Base-by-base conservation (phyloP, 148 eudicot genomes). In the Fagopyrum homotropicum region DNA sequence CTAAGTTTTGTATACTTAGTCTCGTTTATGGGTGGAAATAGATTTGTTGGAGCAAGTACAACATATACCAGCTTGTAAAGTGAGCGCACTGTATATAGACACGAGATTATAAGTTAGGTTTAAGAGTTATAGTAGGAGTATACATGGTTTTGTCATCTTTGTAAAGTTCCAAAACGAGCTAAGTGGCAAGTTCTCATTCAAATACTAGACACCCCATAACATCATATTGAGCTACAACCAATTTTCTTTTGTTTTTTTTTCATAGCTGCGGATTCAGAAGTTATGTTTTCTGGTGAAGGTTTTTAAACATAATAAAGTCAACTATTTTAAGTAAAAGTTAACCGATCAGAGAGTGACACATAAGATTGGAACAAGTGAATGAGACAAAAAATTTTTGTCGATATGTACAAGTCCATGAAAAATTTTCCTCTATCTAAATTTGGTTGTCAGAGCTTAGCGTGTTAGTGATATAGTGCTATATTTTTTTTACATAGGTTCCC, bases 121-220 rank as follows among this genome's bases (percentile, higher is more conserved):
- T 35, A 22, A 60, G 66, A 60, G 66, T 60, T 60, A 63, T 59
- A 59, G 64, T 59, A 59, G 64, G 69, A 30, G 40, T 63, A 66
- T 66, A 66, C 71, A 66, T 66, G 71, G 45, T 66, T 66, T 66
- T 66, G 71, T 43, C 19, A 17, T 66, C 71, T 66, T 35, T 66
- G 71, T 66, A 66, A 66, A 66, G 71, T 35, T 66, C 71, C 71
- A 66, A 45, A 43, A 35, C 71, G 43, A 66, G 71, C 71, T 40
- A 15, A 66, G 71, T 66, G 71, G 71, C 45, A 40, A 66, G 9
- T 43, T 35, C 46, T 66, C 17, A 66, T 17, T 35, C 46, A 66
- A 66, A 66, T 66, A 14, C 12, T 40, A 4, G 11, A 63, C 16
- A 63, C 69, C 16, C 11, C 16, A 44, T 5, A 63, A 26, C 69